phyloP scores from a whole-genome alignment of 176 grass and related monocot genomes.

The Avena insularis region DNA sequence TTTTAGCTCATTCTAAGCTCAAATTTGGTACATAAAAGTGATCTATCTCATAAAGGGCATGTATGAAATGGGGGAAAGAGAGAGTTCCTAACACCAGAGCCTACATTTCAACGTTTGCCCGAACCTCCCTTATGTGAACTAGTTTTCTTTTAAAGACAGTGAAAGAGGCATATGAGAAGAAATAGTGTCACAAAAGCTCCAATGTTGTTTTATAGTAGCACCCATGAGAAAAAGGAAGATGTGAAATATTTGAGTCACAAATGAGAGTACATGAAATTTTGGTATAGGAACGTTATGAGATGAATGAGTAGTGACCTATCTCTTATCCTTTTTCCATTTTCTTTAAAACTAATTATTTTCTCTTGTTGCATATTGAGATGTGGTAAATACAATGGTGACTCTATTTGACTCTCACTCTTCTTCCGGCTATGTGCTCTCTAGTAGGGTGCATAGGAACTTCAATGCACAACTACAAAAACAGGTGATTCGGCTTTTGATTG shows the following conservation, averaged over 20 bases:
- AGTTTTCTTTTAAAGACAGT: not conserved
- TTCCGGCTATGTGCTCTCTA: not conserved
- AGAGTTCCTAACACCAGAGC: not conserved
- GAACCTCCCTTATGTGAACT: not conserved
- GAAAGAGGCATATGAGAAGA: no score
- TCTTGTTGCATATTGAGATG: no score
- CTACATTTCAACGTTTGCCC: not conserved
- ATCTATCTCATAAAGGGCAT: no score
- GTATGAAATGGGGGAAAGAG: no score
- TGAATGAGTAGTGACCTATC: not conserved
- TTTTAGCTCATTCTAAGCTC: not conserved
- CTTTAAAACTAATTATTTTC: no score
- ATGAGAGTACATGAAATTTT: not conserved
- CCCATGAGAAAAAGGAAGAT: not conserved
- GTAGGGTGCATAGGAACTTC: not conserved
- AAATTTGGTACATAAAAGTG: not conserved
- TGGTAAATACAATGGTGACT: no score
- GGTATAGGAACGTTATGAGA: not conserved
- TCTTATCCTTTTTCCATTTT: no score
- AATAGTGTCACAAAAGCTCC: no score
- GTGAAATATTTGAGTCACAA: not conserved
- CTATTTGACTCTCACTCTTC: not conserved
- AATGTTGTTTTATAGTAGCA: not conserved
- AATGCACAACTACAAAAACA: not conserved
- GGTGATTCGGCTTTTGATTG: not conserved